Evolutionary conservation across 2,329 filamentous ascomycete species (phyloP), one percentile per base, ranked within the genome.

Genomic region (Cladosporium sp.): DNA sequence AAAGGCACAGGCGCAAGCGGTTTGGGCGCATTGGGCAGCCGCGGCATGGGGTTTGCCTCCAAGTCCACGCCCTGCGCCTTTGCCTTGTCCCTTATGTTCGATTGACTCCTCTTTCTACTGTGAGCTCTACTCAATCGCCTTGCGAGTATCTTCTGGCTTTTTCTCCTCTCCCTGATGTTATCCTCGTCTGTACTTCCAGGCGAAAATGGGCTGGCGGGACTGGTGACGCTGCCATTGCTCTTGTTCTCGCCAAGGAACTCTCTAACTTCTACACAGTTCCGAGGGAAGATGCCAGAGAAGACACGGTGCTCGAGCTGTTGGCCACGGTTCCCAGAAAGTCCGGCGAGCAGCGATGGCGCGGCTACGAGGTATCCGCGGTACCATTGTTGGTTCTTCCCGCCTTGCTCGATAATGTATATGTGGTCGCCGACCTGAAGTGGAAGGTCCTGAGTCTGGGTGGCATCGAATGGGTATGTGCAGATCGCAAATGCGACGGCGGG

Each of bases 391-490:
- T 96, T 85, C 36, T 72, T 75, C 20, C 91, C 88, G 37, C 93
- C 95, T 76, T 97, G 91, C 76, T 97, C 93, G 71, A 99, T 97
- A 65, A 99, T 95, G 77, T 99, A 99, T 63, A 99, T 81, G 76
- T 99, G 94, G 82, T 99, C 94, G 73, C 94, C 94, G 63, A 99
- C 90, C 75, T 99, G 92, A 72, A 99, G 87, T 9, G 95, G 94
- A 19, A 99, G 86, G 75, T 99, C 94, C 72, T 91, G 90, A 55
- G 91, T 85, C 64, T 87, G 87, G 60, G 89, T 87, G 60, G 94
- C 90, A 67, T 89, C 83, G 77, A 99, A 99, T 36, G 94, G 94
- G 74, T 92, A 96, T 65, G 88, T 92, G 80, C 93, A 94, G 75
- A 99, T 90, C 67, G 93, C 95, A 80, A 97, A 99, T 71, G 92